These are phyloP conservation scores for Scleroderma citrinum DNA, from an alignment of 768 basidiomycete species.

Conservation along the genomic window DNA sequence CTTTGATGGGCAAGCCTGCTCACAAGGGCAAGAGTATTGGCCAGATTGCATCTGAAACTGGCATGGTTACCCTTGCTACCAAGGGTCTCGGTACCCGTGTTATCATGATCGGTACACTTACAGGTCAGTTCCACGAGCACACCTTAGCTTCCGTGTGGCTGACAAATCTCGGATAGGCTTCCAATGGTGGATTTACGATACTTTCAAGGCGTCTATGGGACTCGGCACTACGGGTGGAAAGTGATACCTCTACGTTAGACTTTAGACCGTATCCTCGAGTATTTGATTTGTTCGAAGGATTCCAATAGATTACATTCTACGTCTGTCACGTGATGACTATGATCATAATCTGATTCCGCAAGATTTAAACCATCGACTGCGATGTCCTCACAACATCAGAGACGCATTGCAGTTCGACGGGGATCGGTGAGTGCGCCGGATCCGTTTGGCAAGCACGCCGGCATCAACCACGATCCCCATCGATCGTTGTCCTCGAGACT, in stretches of 20 bases:
- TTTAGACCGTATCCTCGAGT: neutral
- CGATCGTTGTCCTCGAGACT: conserved; percentile 57
- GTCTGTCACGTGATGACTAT: no score
- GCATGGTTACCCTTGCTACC: conserved; percentile 57
- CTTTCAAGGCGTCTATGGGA: conserved; percentile 79
- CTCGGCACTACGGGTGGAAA: conserved; percentile 87
- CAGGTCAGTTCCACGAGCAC: conserved; percentile 26
- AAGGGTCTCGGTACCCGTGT: conserved; percentile 87
- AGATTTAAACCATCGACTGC: neutral
- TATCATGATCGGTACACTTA: conserved; percentile 69
- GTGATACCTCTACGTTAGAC: conserved; percentile 30
- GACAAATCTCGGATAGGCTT: conserved; percentile 44
- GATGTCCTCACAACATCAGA: conserved; percentile 4
- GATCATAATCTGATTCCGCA: no score
- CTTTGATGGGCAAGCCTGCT: conserved; percentile 83
- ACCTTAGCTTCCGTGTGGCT: neutral
- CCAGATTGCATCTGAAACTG: conserved; percentile 66
- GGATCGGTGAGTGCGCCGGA: conserved; percentile 67
- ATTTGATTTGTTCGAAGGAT: no score
- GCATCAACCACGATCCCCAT: conserved; percentile 46
- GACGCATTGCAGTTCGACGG: conserved; percentile 47
- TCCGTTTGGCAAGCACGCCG: conserved; percentile 54
- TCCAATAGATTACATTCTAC: no score
- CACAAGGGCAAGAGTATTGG: conserved; percentile 81
- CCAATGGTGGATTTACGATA: conserved; percentile 94